Evolutionary conservation across 1,284 basidiomycete species (phyloP), one percentile per base, ranked within the genome.

Genomic region (Ceratobasidium theobromae): DNA sequence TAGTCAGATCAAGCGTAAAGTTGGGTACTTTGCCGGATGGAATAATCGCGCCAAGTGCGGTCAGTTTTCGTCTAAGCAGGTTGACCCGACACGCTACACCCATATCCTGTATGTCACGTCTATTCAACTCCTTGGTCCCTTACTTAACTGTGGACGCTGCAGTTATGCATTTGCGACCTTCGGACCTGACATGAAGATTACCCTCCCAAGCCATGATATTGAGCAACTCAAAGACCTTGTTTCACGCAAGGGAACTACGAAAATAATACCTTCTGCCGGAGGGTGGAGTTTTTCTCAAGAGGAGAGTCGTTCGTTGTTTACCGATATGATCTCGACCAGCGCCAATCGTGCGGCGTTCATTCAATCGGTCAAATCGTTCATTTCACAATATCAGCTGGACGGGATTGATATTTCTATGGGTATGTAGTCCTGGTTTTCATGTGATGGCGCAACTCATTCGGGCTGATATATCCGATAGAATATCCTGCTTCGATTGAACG

Each of bases 261-360:
- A 55, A 40, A 55, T 55, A 14, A 25, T 43, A 14, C 41, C 45
- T 23, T 35, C 53, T 21, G 38, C 45, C 40, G 53, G 53, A 35
- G 53, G 53, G 16, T 55, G 53, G 53, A 40, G 38, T 23, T 55
- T 55, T 43, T 55, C 53, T 16, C 53, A 55, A 55, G 53, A 55
- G 45, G 53, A 21, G 3, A 27, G 45, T 14, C 41, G 45, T 21
- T 12, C 53, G 11, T 8, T 55, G 40, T 55, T 55, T 45, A 43
- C 53, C 4, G 45, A 35, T 21, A 55, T 55, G 53, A 55, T 55
- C 8, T 33, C 33, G 21, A 43, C 33, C n/a, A 43, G 38, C 25
- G 35, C 53, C 21, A 55, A 55, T 18, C 53, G 53, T 25, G 53
- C 53, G 23, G 45, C 53, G 21, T 55, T 55, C 38, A 55, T 55